phyloP scores from a whole-genome alignment of 495 filamentous ascomycete genomes.

The Penicillium tannophilum region DNA sequence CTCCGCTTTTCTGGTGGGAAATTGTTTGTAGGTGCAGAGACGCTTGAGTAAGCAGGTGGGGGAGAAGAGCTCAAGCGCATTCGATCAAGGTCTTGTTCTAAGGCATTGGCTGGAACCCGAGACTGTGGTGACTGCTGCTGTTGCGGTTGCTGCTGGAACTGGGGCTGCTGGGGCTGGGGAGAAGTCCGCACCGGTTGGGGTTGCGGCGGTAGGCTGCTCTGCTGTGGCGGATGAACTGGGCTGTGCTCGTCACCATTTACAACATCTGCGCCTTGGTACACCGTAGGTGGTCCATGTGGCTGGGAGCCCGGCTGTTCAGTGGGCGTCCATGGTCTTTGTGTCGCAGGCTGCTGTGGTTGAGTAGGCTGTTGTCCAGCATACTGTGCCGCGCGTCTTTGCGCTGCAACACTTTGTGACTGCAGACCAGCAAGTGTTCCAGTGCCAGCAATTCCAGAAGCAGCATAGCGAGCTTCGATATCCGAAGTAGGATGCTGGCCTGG shows the following conservation, averaged over 20 bases:
- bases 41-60: constrained; percentile 88
- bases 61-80: constrained; percentile 83
- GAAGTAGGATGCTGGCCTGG: constrained; percentile 68
- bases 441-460: constrained; percentile 84
- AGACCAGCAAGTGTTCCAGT: constrained; percentile 76
- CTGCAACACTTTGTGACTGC: constrained; percentile 81
- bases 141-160: constrained; percentile 11
- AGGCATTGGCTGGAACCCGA: constrained; percentile 54
- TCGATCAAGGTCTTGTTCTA: constrained; percentile 86
- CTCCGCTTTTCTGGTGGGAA: constrained; percentile 79
- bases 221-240: constrained; percentile 34
- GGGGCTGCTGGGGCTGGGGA: constrained; percentile 19
- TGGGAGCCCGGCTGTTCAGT: constrained; percentile 87
- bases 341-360: constrained; percentile 50
- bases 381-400: constrained; percentile 72
- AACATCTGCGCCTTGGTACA: constrained; percentile 81
- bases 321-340: constrained; percentile 84
- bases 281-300: constrained; percentile 88
- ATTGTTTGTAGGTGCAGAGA: constrained; percentile 57
- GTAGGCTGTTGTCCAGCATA: constrained; percentile 61
- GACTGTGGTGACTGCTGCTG: constrained; percentile 32
- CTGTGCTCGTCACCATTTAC: constrained; percentile 41
- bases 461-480: constrained; percentile 87
- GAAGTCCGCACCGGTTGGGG: constrained; percentile 22
- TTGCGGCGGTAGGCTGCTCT: constrained; percentile 16